Evolutionary conservation across 305 asterid genomes (phyloP).

Genomic region (Rubia balearica): DNA sequence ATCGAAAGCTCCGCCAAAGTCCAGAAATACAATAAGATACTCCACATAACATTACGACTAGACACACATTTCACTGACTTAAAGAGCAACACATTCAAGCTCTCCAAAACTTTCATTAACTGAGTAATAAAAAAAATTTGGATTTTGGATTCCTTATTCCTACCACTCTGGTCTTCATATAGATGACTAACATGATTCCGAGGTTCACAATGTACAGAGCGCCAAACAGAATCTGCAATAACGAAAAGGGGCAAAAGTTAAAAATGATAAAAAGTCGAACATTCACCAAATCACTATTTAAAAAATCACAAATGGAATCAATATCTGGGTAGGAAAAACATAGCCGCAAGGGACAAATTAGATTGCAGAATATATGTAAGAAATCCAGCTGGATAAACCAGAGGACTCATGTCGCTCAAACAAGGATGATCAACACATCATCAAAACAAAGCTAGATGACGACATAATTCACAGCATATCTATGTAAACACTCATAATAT

Average conservation of each 20-base stretch:
- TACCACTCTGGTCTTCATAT: conserved; percentile 83
- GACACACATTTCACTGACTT: background rate
- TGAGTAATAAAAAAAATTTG: background rate
- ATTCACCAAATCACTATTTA: background rate
- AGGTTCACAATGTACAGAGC: conserved; percentile 70
- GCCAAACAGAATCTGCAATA: conserved; percentile 73
- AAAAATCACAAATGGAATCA: conserved; percentile 3
- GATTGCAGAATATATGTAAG: conserved; percentile 73
- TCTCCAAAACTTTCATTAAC: background rate
- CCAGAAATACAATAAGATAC: background rate
- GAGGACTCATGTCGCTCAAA: conserved; percentile 62
- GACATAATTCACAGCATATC: too few relatives aligned
- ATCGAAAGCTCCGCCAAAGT: background rate
- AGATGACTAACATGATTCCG: conserved; percentile 65
- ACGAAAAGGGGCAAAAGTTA: conserved; percentile 19
- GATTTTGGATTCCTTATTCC: conserved; percentile 15
- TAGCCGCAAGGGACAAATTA: conserved; percentile 71
- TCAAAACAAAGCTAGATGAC: too few relatives aligned
- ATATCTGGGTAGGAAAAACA: conserved; percentile 81
- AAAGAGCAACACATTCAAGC: background rate
- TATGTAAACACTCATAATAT: too few relatives aligned
- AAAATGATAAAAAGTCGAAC: background rate
- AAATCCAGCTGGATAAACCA: conserved; percentile 96
- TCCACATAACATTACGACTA: background rate
- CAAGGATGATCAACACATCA: too few relatives aligned